phyloP scores from a whole-genome alignment of 139 green algal genomes.

The Chlamydomonas sp. region DNA sequence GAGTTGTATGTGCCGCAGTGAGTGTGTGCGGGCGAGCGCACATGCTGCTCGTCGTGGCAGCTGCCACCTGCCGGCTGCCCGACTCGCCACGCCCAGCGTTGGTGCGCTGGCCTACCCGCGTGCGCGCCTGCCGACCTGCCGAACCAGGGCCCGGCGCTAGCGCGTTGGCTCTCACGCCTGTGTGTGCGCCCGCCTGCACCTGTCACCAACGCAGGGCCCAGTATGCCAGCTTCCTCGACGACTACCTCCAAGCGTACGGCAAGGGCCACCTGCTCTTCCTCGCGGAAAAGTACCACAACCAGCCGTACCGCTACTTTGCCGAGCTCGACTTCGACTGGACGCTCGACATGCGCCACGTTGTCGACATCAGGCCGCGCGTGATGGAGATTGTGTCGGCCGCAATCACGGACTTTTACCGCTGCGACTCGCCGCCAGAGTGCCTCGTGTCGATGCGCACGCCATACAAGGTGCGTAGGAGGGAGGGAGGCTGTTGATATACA shows the following conservation, averaged over 20 bases:
- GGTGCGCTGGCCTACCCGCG: too few relatives aligned
- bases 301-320: constrained; percentile 6
- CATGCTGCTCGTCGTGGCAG: too few relatives aligned
- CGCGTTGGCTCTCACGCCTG: too few relatives aligned
- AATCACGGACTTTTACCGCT: background rate
- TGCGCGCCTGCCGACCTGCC: too few relatives aligned
- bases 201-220: constrained; percentile 2
- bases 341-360: background rate
- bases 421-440: background rate
- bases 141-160: too few relatives aligned
- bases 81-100: too few relatives aligned
- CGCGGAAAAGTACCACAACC: constrained; percentile 4
- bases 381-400: background rate
- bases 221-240: background rate
- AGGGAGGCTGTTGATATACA: too few relatives aligned
- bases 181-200: too few relatives aligned
- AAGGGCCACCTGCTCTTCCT: background rate
- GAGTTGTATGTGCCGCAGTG: background rate
- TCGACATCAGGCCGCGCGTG: background rate
- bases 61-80: too few relatives aligned
- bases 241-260: background rate
- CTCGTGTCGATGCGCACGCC: constrained; percentile 9
- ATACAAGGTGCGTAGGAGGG: constrained; percentile 11
- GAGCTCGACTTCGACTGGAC: constrained; percentile 14
- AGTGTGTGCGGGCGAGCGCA: too few relatives aligned